Evolutionary conservation across 306 rosid species (phyloP).

Genomic region (Cucurbita moschata): DNA sequence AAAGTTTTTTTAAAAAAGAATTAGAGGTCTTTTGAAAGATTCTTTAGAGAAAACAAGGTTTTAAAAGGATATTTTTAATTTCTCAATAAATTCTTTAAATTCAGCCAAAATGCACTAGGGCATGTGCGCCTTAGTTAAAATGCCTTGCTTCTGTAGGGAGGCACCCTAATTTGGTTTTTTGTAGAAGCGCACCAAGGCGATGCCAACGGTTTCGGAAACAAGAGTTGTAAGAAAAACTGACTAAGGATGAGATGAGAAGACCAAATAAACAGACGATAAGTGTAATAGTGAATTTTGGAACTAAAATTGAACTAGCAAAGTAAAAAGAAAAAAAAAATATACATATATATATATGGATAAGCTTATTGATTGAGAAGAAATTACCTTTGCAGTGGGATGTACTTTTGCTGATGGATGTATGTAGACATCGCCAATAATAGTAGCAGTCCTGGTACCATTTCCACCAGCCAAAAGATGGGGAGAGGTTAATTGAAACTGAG

Average conservation of each 20-base stretch:
- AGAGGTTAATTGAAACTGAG: slow-evolving; percentile 55
- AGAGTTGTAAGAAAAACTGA: background rate
- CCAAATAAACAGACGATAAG: background rate
- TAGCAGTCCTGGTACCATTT: slow-evolving; percentile 56
- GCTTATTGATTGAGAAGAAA: background rate
- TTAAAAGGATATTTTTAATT: too few species aligned
- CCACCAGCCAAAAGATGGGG: slow-evolving; percentile 77
- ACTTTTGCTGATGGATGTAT: slow-evolving; percentile 94
- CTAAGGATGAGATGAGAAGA: background rate
- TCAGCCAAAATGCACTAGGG: background rate
- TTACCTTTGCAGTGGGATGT: slow-evolving; percentile 83
- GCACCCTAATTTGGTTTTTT: background rate
- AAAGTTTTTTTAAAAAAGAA: too few species aligned
- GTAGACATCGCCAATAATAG: slow-evolving; percentile 63
- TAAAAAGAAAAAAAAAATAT: background rate
- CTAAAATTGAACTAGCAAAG: background rate
- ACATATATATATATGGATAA: background rate
- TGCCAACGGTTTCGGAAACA: background rate
- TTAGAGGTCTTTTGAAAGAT: too few species aligned
- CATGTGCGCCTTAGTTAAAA: background rate
- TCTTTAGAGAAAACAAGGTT: too few species aligned
- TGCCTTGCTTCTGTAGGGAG: background rate
- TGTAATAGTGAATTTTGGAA: background rate
- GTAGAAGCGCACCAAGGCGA: background rate
- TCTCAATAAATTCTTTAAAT: background rate